Evolutionary conservation across 2,329 filamentous ascomycete species (phyloP).

Genomic region (Fusarium sambucinum): DNA sequence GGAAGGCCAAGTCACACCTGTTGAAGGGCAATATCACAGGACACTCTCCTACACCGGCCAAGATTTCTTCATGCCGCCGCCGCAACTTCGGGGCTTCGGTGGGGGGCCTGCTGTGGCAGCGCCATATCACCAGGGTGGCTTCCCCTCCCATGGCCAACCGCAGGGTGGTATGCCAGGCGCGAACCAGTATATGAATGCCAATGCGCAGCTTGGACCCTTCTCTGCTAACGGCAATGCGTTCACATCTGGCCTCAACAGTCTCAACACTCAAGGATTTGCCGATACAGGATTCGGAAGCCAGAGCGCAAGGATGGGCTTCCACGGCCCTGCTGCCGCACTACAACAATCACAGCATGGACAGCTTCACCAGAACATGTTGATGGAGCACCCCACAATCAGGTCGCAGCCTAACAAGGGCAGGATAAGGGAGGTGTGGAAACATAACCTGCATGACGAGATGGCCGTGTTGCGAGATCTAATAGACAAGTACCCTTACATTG

Average conservation of each 20-base stretch:
- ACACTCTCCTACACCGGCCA: background rate
- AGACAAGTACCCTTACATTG: constrained; percentile 93
- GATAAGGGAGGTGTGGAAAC: constrained; percentile 96
- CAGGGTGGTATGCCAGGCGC: constrained; percentile 68
- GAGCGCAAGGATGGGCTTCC: constrained; percentile 88
- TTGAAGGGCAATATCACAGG: background rate
- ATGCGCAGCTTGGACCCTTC: constrained; percentile 76
- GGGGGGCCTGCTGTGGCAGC: constrained; percentile 54
- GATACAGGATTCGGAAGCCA: constrained; percentile 85
- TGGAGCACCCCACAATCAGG: constrained; percentile 58
- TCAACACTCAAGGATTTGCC: constrained; percentile 69
- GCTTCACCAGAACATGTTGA: constrained; percentile 55
- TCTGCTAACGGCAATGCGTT: constrained; percentile 68
- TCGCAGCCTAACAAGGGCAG: constrained; percentile 76
- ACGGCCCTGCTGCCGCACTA: constrained; percentile 65
- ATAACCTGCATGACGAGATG: constrained; percentile 94
- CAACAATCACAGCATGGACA: constrained; percentile 70
- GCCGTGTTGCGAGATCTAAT: constrained; percentile 83
- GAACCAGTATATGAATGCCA: constrained; percentile 79
- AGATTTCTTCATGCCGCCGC: constrained; percentile 52
- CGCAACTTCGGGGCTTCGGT: constrained; percentile 56
- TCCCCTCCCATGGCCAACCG: constrained; percentile 64
- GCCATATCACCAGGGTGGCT: constrained; percentile 62
- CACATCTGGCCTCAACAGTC: constrained; percentile 67
- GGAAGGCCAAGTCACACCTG: background rate